phyloP scores from a whole-genome alignment of 2,329 filamentous ascomycete species.

The Gaeumannomyces sp. region DNA sequence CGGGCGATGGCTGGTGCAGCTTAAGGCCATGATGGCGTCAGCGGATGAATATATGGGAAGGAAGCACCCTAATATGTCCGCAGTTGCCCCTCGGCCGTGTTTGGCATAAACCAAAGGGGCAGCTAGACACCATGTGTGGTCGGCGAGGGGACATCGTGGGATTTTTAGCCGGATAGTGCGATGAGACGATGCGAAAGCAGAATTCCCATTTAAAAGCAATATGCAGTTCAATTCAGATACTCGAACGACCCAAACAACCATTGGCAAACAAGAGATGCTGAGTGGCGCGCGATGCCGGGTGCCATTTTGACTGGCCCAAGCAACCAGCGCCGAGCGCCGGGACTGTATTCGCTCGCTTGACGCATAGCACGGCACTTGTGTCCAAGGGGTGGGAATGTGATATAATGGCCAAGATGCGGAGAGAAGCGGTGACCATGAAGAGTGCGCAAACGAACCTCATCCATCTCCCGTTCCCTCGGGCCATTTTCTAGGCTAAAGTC shows the following conservation, averaged over 20 bases:
- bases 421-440: no score
- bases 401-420: no score
- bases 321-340: not conserved
- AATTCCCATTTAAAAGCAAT: not conserved
- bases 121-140: not conserved
- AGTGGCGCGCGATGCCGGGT: not conserved
- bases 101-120: not conserved
- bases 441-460: not conserved
- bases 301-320: not conserved
- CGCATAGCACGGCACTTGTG: not conserved
- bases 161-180: not conserved
- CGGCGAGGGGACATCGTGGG: not conserved
- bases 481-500: slow-evolving; percentile 1
- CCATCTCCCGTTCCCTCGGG: not conserved
- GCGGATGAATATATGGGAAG: not conserved
- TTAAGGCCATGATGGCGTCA: not conserved
- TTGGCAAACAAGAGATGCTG: not conserved
- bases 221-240: not conserved
- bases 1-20: no score
- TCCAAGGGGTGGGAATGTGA: not conserved
- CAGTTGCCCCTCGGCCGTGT: not conserved
- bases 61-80: not conserved
- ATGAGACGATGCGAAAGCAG: not conserved
- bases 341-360: no score
- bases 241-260: not conserved